Conservation (phyloP, 2,329 filamentous ascomycete species). For the Capronia coronata region DNA sequence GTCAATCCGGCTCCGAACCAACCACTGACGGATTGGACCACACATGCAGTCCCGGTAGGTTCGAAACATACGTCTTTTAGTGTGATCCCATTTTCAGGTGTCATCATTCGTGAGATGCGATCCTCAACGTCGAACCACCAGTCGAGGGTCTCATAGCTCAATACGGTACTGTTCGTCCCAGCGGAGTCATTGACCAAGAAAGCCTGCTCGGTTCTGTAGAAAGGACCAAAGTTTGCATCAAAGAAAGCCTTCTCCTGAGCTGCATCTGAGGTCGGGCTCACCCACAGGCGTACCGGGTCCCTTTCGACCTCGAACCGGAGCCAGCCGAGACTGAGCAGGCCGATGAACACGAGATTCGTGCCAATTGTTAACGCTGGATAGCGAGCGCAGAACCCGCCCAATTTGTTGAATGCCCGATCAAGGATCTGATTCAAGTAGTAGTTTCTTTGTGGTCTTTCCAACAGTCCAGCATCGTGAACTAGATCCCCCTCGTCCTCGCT, state of each 20-base stretch:
- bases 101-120: conserved; percentile 65
- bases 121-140: conserved; percentile 95
- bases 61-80: conserved; percentile 90
- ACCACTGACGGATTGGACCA: conserved; percentile 84
- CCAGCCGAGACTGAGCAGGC: conserved; percentile 78
- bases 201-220: conserved; percentile 87
- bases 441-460: conserved; percentile 69
- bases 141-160: conserved; percentile 77
- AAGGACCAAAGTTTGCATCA: conserved; percentile 86
- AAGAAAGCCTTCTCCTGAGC: conserved; percentile 93
- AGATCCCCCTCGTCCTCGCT: conserved; percentile 81
- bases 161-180: conserved; percentile 59
- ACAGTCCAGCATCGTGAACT: conserved; percentile 66
- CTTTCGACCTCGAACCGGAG: conserved; percentile 81
- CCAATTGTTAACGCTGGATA: conserved; percentile 81
- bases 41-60: conserved; percentile 79
- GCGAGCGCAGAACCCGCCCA: conserved; percentile 72
- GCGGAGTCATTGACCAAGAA: conserved; percentile 80
- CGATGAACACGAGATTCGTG: conserved; percentile 66
- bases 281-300: conserved; percentile 88
- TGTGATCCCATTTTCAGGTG: conserved; percentile 59
- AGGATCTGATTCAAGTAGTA: conserved; percentile 81
- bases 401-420: conserved; percentile 68
- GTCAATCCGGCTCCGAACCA: conserved; percentile 68
- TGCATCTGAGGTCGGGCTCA: conserved; percentile 85